Conservation (phyloP, 768 basidiomycete genomes). For the Suillus sp. region DNA sequence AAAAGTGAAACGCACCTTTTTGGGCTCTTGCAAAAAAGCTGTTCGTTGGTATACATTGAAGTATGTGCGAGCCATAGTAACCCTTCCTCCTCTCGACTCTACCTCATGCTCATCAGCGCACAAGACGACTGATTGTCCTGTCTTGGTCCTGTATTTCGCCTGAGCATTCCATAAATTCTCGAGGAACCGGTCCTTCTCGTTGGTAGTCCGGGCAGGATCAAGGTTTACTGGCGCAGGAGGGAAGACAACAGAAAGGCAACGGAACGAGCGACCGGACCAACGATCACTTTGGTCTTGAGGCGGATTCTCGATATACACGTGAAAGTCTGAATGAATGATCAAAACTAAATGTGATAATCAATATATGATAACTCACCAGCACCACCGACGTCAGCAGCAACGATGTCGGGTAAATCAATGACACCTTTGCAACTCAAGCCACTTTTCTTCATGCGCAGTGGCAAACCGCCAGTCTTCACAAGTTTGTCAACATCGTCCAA, state of each 20-base stretch:
- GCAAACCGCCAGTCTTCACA: constrained; percentile 61
- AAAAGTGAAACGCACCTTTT: constrained; percentile 58
- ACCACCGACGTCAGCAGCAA: constrained; percentile 82
- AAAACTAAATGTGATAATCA: constrained; percentile 3
- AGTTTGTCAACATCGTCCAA: constrained; percentile 79
- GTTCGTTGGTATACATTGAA: constrained; percentile 88
- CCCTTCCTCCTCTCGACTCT: constrained; percentile 60
- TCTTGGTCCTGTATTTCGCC: constrained; percentile 72
- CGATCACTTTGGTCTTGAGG: constrained; percentile 81
- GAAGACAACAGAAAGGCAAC: constrained; percentile 74
- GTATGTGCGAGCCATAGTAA: constrained; percentile 76
- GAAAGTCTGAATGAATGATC: constrained; percentile 61
- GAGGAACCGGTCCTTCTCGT: constrained; percentile 80
- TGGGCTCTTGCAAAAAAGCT: constrained; percentile 73
- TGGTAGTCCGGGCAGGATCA: constrained; percentile 63
- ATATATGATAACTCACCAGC: constrained; percentile 55
- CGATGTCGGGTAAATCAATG: constrained; percentile 81
- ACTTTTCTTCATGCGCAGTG: constrained; percentile 70
- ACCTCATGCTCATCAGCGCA: constrained; percentile 76
- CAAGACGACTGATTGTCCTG: constrained; percentile 73
- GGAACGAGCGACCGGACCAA: constrained; percentile 87
- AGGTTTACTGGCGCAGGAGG: constrained; percentile 68
- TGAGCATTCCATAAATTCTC: constrained; percentile 90
- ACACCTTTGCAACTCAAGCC: constrained; percentile 85
- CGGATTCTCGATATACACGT: constrained; percentile 81